These are phyloP conservation scores for Botryotinia globosa DNA, from an alignment of 2,329 filamentous ascomycete species.

Conservation along the genomic window DNA sequence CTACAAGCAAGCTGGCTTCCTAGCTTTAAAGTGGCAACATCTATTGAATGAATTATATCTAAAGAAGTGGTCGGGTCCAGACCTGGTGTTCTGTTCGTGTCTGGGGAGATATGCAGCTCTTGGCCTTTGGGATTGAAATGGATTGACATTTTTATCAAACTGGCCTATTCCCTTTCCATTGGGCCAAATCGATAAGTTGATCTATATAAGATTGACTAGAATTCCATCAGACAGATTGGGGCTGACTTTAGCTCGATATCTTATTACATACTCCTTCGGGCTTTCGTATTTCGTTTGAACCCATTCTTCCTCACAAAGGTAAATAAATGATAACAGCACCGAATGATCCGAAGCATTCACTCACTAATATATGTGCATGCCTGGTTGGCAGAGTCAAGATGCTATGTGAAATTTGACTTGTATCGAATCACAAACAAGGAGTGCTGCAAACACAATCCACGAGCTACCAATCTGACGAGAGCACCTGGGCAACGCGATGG, in stretches of 20 bases:
- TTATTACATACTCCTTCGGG: neutral
- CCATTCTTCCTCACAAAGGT: neutral
- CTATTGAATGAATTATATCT: neutral
- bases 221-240: neutral
- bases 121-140: constrained; percentile 5
- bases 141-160: neutral
- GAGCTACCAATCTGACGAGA: neutral
- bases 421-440: neutral
- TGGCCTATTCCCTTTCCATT: neutral
- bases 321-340: neutral
- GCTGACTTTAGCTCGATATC: neutral
- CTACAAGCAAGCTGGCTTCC: neutral
- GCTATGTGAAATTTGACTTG: neutral
- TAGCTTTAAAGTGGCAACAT: neutral
- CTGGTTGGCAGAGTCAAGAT: neutral
- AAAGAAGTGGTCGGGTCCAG: constrained; percentile 10
- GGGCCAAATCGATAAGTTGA: constrained; percentile 1
- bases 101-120: constrained; percentile 1
- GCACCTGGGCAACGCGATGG: neutral
- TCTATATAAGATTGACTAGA: neutral
- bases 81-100: constrained; percentile 3
- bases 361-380: neutral
- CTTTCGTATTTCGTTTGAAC: neutral
- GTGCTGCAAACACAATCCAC: constrained; percentile 2
- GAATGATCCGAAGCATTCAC: neutral